A percentile compares a stretch with the other conserved stretches of the same genome.
These are phyloP conservation scores for Pouteria glomerata DNA, from an alignment of 148 eudicot species.

Conservation along the genomic window DNA sequence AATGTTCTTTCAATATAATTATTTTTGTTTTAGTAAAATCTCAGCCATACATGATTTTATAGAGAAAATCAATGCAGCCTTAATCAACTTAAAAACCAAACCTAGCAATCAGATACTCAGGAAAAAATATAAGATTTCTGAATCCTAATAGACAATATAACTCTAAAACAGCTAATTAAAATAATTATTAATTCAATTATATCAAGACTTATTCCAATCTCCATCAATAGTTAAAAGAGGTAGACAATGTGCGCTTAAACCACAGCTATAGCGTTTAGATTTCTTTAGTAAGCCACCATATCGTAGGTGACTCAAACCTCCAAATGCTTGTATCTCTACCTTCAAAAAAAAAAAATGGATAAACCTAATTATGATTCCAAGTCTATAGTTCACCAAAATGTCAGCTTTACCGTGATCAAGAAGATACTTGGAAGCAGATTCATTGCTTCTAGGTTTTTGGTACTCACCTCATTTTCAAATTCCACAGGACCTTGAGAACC, in stretches of 20 bases:
- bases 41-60: neutral
- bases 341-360: neutral
- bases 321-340: neutral
- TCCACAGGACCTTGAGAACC: conserved; percentile 45
- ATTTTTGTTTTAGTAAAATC: no score
- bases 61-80: neutral
- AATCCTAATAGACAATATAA: neutral
- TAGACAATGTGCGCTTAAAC: neutral
- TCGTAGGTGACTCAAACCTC: neutral
- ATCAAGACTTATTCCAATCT: neutral
- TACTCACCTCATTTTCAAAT: conserved; percentile 58
- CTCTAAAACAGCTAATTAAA: neutral
- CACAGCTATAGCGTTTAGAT: neutral
- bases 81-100: neutral
- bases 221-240: neutral
- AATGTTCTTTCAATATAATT: neutral
- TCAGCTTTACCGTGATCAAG: neutral
- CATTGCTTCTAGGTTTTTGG: neutral
- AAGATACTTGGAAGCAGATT: neutral
- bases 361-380: neutral
- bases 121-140: neutral
- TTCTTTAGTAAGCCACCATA: neutral
- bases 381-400: neutral
- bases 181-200: neutral
- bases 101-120: neutral